These are phyloP conservation scores for Eustoma russellianum DNA, from an alignment of 257 asterid species.

Conservation along the genomic window DNA sequence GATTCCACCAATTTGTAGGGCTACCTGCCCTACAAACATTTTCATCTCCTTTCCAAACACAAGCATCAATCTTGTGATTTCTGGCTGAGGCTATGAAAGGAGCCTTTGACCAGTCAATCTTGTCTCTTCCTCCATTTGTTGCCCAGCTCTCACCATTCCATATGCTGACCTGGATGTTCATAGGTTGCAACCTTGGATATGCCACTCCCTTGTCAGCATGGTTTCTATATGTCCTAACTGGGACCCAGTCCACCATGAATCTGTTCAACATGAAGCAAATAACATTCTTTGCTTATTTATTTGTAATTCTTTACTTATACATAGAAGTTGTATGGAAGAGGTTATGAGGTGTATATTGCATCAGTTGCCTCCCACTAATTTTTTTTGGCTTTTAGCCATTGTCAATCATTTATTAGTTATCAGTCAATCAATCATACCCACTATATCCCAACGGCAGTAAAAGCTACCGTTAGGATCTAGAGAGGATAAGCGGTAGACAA, in stretches of 20 bases:
- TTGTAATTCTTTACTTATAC: too few species aligned
- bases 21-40: slow-evolving; percentile 29
- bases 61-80: slow-evolving; percentile 51
- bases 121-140: slow-evolving; percentile 53
- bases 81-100: slow-evolving; percentile 57
- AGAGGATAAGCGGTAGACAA: too few species aligned
- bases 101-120: slow-evolving; percentile 56
- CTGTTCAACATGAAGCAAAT: slow-evolving; percentile 20
- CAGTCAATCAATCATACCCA: too few species aligned
- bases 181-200: slow-evolving; percentile 53
- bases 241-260: slow-evolving; percentile 89
- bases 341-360: too few species aligned
- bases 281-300: not conserved
- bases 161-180: slow-evolving; percentile 38
- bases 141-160: slow-evolving; percentile 90
- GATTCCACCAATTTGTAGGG: slow-evolving; percentile 71
- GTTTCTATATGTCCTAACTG: slow-evolving; percentile 77
- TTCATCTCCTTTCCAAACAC: slow-evolving; percentile 55
- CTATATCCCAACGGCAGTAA: too few species aligned
- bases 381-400: too few species aligned
- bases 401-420: too few species aligned
- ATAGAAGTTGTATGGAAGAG: too few species aligned
- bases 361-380: too few species aligned
- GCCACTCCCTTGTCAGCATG: slow-evolving; percentile 63
- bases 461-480: too few species aligned